Base-by-base conservation (phyloP, 148 eudicot species). In the Cornus kousa region DNA sequence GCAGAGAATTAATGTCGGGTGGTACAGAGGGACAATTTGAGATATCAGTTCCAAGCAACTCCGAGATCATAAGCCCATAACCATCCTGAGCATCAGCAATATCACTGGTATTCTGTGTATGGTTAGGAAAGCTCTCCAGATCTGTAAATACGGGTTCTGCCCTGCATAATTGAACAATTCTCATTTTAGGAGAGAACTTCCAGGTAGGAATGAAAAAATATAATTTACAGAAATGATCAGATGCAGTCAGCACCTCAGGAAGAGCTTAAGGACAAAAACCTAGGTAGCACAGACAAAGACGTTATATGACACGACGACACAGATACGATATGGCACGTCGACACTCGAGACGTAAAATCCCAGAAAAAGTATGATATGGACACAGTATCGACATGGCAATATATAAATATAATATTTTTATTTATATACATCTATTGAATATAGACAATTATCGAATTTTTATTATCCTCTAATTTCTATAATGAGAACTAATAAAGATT, bases 11-110 rank as follows among this genome's bases (percentile, higher is more conserved):
- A 20, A 90, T 81, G 75, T 86, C 90, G 23, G 93, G 83, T 76
- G 88, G 90, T 43, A 86, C 92, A 75, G 91, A 83, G 77, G 94
- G 78, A 81, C 98, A 89, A 79, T 84, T 86, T 53, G 91, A 88
- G 75, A 89, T 88, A 86, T 91, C 95, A 87, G 83, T 86, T 39
- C 93, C 99, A 67, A 97, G 92, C 82, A 94, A 82, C 84, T 94
- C 99, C 8, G 98, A 92, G 67, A 94, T 83, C 99, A 97, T 94
- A 83, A 92, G 91, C 79, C 98, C 98, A 85, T 92, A 97, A 79
- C 94, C 97, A 89, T 94, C 98, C 80, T 94, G 97, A 79, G 68
- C 82, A 67, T 87, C 90, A 33, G 91, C 86, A 72, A 88, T 92
- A 55, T 86, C 91, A 78, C 86, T 90, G 69, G 86, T 43, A 73